These are phyloP conservation scores for Mucor circinelloides DNA, from an alignment of 371 early-diverging fungal genomes.

Conservation along the genomic window DNA sequence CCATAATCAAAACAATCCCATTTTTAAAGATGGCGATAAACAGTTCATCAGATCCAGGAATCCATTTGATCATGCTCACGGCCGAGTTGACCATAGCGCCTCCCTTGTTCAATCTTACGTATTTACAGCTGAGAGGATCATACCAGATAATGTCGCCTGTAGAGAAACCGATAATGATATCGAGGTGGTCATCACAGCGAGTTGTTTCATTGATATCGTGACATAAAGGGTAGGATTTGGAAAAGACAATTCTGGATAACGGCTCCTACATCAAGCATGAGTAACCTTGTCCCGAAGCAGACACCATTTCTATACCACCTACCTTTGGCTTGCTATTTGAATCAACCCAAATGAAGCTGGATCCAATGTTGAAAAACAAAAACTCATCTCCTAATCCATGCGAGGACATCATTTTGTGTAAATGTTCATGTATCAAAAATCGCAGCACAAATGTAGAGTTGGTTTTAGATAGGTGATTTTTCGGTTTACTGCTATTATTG, in stretches of 20 bases:
- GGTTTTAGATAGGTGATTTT: constrained; percentile 65
- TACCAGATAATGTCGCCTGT: constrained; percentile 88
- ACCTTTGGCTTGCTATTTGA: constrained; percentile 59
- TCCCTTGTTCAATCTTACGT: constrained; percentile 36
- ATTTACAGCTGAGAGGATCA: constrained; percentile 74
- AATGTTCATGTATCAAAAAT: constrained; percentile 78
- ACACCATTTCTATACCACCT: not conserved
- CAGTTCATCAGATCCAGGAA: constrained; percentile 84
- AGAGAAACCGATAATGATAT: constrained; percentile 76
- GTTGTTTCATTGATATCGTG: constrained; percentile 86
- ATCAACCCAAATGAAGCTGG: constrained; percentile 76
- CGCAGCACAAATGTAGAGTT: constrained; percentile 78
- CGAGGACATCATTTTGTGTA: constrained; percentile 71
- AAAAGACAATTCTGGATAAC: constrained; percentile 76
- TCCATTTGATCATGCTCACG: constrained; percentile 86
- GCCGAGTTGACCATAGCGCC: constrained; percentile 67
- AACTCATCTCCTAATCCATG: constrained; percentile 50
- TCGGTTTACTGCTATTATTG: constrained; percentile 49
- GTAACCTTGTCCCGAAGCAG: not conserved
- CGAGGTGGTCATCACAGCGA: constrained; percentile 63
- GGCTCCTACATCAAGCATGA: constrained; percentile 60
- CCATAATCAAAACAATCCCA: constrained; percentile 80
- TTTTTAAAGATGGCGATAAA: constrained; percentile 83
- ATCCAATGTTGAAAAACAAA: constrained; percentile 65
- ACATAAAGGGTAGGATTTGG: constrained; percentile 81